Evolutionary conservation across 2,329 filamentous ascomycete species (phyloP).

Genomic region (Lachnellula hyalina): DNA sequence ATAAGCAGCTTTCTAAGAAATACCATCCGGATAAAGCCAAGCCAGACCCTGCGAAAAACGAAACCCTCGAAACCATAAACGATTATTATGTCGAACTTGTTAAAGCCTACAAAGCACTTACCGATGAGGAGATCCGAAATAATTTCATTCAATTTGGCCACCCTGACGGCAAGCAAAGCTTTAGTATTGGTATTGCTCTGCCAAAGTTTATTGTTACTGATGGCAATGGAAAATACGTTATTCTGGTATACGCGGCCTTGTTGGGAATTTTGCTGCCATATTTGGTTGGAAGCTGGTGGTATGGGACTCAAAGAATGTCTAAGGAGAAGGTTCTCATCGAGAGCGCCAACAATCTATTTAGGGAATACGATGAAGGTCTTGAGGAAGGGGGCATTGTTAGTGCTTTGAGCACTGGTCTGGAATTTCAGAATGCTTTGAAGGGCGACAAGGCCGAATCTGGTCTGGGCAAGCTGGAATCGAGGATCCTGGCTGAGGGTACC

Average conservation of each 20-base stretch:
- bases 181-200: slow-evolving; percentile 94
- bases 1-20: slow-evolving; percentile 78
- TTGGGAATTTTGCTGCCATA: slow-evolving; percentile 90
- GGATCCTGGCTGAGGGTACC: slow-evolving; percentile 60
- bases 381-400: slow-evolving; percentile 74
- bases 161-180: slow-evolving; percentile 96
- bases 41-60: slow-evolving; percentile 79
- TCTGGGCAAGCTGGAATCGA: slow-evolving; percentile 77
- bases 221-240: slow-evolving; percentile 90
- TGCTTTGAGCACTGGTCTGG: slow-evolving; percentile 78
- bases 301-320: slow-evolving; percentile 86
- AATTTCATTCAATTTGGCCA: slow-evolving; percentile 96
- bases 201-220: slow-evolving; percentile 90
- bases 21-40: slow-evolving; percentile 90
- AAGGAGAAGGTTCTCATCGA: slow-evolving; percentile 91
- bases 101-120: slow-evolving; percentile 96
- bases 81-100: slow-evolving; percentile 88
- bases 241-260: slow-evolving; percentile 81
- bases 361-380: slow-evolving; percentile 81
- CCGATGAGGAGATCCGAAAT: slow-evolving; percentile 93
- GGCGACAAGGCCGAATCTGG: slow-evolving; percentile 76
- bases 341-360: slow-evolving; percentile 91
- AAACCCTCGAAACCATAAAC: slow-evolving; percentile 80
- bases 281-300: slow-evolving; percentile 97
- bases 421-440: slow-evolving; percentile 72